Conservation (phyloP, 1,284 basidiomycete species). For the Schizopora paradoxa region DNA sequence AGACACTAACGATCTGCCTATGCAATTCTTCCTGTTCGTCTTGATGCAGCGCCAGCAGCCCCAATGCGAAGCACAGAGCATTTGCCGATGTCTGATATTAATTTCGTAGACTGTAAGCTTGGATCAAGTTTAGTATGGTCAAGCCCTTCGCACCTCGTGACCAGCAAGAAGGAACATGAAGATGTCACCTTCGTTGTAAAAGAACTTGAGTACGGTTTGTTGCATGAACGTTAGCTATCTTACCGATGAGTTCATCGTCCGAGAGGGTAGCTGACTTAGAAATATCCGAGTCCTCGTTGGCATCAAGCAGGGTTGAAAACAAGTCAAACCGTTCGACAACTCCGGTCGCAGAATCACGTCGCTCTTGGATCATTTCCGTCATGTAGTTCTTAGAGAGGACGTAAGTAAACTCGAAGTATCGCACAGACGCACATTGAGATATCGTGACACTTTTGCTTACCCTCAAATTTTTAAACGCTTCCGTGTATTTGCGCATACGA, state of each 20-base stretch:
- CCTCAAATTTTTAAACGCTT: slow-evolving; percentile 9
- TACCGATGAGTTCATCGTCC: not conserved
- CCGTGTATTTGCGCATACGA: slow-evolving; percentile 9
- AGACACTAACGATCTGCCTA: slow-evolving; percentile 26
- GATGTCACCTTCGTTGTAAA: not conserved
- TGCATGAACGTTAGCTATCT: not conserved
- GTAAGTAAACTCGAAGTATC: not conserved
- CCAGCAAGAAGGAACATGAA: not conserved
- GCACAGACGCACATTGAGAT: no score
- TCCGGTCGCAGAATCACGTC: no score
- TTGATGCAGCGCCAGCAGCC: slow-evolving; percentile 33
- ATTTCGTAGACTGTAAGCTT: not conserved
- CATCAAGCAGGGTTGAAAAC: not conserved
- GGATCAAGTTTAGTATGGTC: no score
- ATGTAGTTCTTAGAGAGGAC: slow-evolving; percentile 13
- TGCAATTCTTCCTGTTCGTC: slow-evolving; percentile 34
- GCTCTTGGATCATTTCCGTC: slow-evolving; percentile 19
- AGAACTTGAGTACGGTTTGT: not conserved
- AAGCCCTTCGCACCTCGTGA: no score
- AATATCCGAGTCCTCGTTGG: not conserved
- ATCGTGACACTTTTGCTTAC: slow-evolving; percentile 7
- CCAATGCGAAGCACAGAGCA: slow-evolving; percentile 31
- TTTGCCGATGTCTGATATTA: slow-evolving; percentile 33
- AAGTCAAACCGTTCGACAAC: no score
- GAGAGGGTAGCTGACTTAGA: not conserved